phyloP scores from a whole-genome alignment of 139 green algal genomes.

The Picochlorum sp. region DNA sequence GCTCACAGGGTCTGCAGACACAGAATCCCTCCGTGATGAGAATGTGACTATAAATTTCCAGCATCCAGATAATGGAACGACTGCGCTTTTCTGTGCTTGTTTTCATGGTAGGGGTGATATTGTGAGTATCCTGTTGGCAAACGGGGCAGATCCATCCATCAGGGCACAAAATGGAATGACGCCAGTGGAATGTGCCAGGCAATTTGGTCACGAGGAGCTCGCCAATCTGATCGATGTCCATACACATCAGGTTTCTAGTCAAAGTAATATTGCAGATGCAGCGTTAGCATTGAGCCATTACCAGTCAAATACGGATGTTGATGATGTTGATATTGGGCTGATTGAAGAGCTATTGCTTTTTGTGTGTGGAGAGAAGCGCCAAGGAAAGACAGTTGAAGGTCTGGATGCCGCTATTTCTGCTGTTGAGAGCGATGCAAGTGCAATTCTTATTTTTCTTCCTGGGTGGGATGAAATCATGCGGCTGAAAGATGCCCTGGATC shows the following conservation, averaged over 20 bases:
- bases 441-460: conserved; percentile 74
- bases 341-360: conserved; percentile 35
- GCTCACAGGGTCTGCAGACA: conserved; percentile 30
- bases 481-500: conserved; percentile 53
- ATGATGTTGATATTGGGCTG: conserved; percentile 50
- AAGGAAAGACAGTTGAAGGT: not conserved
- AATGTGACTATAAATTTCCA: conserved; percentile 29
- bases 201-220: conserved; percentile 39
- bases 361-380: conserved; percentile 34
- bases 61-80: conserved; percentile 49
- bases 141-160: conserved; percentile 45
- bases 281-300: conserved; percentile 33
- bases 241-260: not conserved
- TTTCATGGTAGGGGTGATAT: conserved; percentile 11
- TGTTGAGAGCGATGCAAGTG: conserved; percentile 23
- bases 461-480: conserved; percentile 79
- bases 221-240: conserved; percentile 30
- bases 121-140: conserved; percentile 38
- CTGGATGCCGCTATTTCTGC: not conserved
- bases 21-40: conserved; percentile 17
- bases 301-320: conserved; percentile 35
- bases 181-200: conserved; percentile 45
- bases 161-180: conserved; percentile 35
- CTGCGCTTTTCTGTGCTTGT: conserved; percentile 50
- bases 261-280: conserved; percentile 20